Base-by-base conservation (phyloP, 306 rosid genomes). In the Canavalia ensiformis region DNA sequence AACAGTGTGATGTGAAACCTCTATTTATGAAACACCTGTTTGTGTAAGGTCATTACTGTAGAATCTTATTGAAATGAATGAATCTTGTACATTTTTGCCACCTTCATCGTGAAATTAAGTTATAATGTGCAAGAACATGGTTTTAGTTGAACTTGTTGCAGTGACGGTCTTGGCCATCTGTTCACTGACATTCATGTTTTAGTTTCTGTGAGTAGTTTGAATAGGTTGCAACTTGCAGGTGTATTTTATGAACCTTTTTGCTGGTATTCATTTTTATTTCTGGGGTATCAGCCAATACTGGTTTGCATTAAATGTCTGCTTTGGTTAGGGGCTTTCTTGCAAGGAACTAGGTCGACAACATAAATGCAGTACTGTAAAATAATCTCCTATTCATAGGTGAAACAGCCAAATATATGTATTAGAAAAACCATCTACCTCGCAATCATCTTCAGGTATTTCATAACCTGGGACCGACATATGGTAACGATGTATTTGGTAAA, bases 1-100 rank as follows among this genome's bases (percentile, higher is more conserved):
- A 77, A 50, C 59, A 86, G 68, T 18, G 11, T 67, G 59, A 80
- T 34, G 55, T 35, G 46, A 83, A 76, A 59, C 78, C 54, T 72
- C 34, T 35, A 34, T 77, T n/a, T 76, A 81, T 79, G 69, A 80
- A 56, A 50, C 28, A 18, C 9, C 18, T 74, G 35, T 72, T 52
- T 54, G 59, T 56, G 74, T 69, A 71, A 47, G 83, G 39, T 72
- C 74, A 68, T 41, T 30, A 2, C 46, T 47, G 37, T 34, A 8
- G 37, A 47, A 39, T 35, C 58, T 39, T 78, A 45, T 64, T 45
- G 34, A 59, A 28, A 25, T 63, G 73, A 62, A 74, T 78, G 72
- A 72, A 70, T 51, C 74, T 54, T 44, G 30, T 67, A 60, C 45
- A 52, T 0, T 65, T 72, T 71, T 72, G 46, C 52, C 39, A 0